Percentiles rank a stretch among this genome's conserved stretches.
phyloP scores from a whole-genome alignment of 768 basidiomycete genomes.

The Polyporus arcularius region DNA sequence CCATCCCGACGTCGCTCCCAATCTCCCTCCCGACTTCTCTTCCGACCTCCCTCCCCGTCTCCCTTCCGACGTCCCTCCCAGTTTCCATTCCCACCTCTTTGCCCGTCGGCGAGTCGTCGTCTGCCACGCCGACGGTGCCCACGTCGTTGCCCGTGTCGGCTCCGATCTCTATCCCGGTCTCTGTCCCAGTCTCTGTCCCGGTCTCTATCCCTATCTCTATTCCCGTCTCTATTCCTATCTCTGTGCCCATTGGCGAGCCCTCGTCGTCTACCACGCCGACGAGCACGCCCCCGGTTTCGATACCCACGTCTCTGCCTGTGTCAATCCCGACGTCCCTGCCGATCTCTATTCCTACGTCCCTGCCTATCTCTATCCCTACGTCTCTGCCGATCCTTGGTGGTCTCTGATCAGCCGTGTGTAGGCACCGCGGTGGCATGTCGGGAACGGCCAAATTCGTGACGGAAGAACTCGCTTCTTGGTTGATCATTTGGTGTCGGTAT shows the following conservation, averaged over 20 bases:
- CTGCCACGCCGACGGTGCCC: too few species aligned
- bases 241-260: neutral
- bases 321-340: constrained; percentile 4
- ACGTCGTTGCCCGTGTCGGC: constrained; percentile 1
- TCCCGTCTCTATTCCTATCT: neutral
- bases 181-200: neutral
- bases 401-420: neutral
- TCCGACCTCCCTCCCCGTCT: neutral
- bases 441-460: too few species aligned
- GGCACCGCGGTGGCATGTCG: too few species aligned
- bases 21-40: neutral
- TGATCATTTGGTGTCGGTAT: too few species aligned
- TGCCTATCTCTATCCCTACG: too few species aligned
- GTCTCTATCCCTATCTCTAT: neutral
- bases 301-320: constrained; percentile 4
- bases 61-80: neutral
- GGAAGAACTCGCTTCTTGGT: too few species aligned
- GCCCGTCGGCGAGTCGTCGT: neutral
- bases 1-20: constrained; percentile 11
- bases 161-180: neutral
- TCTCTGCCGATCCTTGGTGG: constrained; percentile 3
- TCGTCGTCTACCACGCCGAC: neutral
- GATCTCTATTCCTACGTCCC: neutral
- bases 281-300: neutral
- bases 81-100: neutral